Conservation (phyloP, 352 stramenopile genomes). For the Globisporangium radiosum region DNA sequence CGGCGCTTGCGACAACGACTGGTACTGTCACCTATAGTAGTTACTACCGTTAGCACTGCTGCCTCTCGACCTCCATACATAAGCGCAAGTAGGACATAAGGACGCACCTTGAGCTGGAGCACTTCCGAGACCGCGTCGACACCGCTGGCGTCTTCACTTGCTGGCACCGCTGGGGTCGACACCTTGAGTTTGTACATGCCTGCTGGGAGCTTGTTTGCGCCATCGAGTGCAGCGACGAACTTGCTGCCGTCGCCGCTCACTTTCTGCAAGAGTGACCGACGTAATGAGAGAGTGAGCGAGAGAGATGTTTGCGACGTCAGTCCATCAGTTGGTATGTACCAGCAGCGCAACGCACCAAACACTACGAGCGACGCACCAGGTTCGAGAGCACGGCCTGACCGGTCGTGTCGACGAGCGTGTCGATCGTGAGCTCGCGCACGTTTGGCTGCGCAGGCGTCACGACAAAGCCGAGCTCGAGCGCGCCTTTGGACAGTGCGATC, state of each 20-base stretch:
- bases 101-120: constrained; percentile 36
- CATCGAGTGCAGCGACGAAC: constrained; percentile 39
- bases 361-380: constrained; percentile 28
- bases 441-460: constrained; percentile 46
- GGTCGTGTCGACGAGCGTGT: constrained; percentile 65
- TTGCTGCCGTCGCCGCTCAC: constrained; percentile 53
- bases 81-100: too few relatives aligned
- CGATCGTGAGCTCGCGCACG: constrained; percentile 52
- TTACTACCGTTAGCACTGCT: too few relatives aligned
- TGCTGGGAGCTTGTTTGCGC: constrained; percentile 36
- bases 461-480: constrained; percentile 44
- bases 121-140: constrained; percentile 32
- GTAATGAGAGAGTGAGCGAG: neutral
- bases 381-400: constrained; percentile 47
- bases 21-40: constrained; percentile 45
- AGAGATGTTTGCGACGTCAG: neutral
- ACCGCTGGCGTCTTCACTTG: constrained; percentile 19
- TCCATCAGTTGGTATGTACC: neutral
- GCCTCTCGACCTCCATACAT: too few relatives aligned
- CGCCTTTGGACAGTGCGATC: constrained; percentile 31
- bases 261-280: constrained; percentile 23
- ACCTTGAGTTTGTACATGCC: constrained; percentile 85
- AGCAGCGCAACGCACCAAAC: neutral
- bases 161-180: constrained; percentile 9
- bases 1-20: constrained; percentile 44